A percentile compares a stretch with the other conserved stretches of the same genome.
phyloP scores from a whole-genome alignment of 2,329 filamentous ascomycete species.

The Colletotrichum camelliae region DNA sequence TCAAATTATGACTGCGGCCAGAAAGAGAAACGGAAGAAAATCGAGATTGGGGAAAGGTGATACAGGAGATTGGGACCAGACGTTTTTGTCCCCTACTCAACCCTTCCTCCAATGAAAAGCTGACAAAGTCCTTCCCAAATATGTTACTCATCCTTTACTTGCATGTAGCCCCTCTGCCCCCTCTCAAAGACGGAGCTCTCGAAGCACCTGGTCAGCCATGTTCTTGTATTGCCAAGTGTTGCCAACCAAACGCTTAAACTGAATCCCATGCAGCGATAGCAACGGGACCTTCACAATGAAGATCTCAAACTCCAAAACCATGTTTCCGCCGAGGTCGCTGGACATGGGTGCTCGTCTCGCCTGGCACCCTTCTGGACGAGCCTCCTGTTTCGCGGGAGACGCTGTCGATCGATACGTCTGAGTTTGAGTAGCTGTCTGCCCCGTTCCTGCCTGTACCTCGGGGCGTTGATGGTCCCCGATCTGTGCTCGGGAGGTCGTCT shows the following conservation, averaged over 20 bases:
- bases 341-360: conserved; percentile 90
- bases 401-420: conserved; percentile 84
- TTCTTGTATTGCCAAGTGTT: conserved; percentile 99
- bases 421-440: conserved; percentile 82
- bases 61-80: not conserved
- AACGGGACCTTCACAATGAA: conserved; percentile 97
- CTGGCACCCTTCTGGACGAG: conserved; percentile 66
- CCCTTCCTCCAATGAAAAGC: not conserved
- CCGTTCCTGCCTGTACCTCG: conserved; percentile 50
- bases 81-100: not conserved
- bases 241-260: conserved; percentile 95
- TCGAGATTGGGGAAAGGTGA: not conserved
- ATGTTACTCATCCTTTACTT: not conserved
- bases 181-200: conserved; percentile 77
- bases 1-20: not conserved
- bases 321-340: conserved; percentile 86
- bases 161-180: not conserved
- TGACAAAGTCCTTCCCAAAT: not conserved
- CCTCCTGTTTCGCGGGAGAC: conserved; percentile 59
- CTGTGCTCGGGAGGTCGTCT: conserved; percentile 73
- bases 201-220: conserved; percentile 94
- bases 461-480: conserved; percentile 40
- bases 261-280: conserved; percentile 90
- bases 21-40: not conserved
- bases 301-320: conserved; percentile 91